Conservation (phyloP, 345 rosid species). For the Pseudoturritis turrita region DNA sequence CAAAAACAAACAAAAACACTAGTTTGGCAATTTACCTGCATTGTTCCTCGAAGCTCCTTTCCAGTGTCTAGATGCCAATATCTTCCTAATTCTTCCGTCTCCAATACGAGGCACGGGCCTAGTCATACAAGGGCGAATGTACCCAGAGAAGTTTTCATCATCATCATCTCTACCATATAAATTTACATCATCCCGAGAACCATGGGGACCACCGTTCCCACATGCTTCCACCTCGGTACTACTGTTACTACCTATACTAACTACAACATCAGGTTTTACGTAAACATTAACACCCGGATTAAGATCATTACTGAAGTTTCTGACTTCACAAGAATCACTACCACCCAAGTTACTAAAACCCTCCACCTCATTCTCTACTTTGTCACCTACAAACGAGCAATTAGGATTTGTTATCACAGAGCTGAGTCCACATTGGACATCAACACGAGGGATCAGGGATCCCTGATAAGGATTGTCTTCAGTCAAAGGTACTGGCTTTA, state of each 20-base stretch:
- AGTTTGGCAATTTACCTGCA: background rate
- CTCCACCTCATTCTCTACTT: conserved; percentile 7
- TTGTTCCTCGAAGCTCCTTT: conserved; percentile 45
- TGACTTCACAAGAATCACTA: conserved; percentile 17
- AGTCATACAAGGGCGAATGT: conserved; percentile 47
- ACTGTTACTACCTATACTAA: conserved; percentile 51
- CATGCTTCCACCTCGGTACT: conserved; percentile 10
- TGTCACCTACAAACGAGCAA: conserved; percentile 41
- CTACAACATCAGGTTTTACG: conserved; percentile 47
- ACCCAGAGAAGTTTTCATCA: conserved; percentile 90
- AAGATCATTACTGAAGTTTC: conserved; percentile 29
- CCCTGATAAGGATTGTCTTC: background rate
- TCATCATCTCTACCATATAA: conserved; percentile 72
- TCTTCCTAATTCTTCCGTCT: conserved; percentile 83
- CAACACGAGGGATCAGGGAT: conserved; percentile 1
- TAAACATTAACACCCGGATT: conserved; percentile 31
- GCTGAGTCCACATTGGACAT: conserved; percentile 28
- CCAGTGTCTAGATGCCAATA: conserved; percentile 79
- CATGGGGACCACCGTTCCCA: conserved; percentile 9
- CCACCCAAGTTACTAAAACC: conserved; percentile 24
- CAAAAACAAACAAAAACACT: conserved; percentile 13
- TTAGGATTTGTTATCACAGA: conserved; percentile 17
- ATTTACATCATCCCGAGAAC: conserved; percentile 57
- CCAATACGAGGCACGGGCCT: conserved; percentile 66
- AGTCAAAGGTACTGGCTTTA: background rate